These are phyloP conservation scores for Thalassiosira hispida DNA, from an alignment of 352 stramenopile species.

Conservation along the genomic window DNA sequence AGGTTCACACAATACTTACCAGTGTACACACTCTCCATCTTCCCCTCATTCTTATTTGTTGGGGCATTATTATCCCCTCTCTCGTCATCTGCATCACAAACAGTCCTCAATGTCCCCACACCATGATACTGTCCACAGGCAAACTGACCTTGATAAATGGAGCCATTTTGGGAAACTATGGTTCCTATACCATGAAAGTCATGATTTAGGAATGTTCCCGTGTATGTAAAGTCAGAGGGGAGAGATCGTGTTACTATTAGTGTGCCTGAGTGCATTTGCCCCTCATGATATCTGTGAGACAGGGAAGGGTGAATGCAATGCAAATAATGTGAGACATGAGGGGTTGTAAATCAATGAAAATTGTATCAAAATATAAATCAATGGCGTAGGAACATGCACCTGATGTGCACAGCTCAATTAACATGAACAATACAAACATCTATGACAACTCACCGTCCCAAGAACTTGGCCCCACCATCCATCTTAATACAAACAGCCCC, in stretches of 20 bases:
- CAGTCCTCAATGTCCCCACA: slow-evolving; percentile 23
- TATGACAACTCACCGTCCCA: slow-evolving; percentile 35
- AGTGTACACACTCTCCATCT: slow-evolving; percentile 39
- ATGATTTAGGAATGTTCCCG: slow-evolving; percentile 35
- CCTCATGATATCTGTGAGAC: slow-evolving; percentile 28
- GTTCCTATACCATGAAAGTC: slow-evolving; percentile 47
- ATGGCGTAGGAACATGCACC: no score
- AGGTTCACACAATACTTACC: slow-evolving; percentile 14
- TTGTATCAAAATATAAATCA: no score
- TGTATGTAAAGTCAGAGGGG: slow-evolving; percentile 41
- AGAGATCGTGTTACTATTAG: slow-evolving; percentile 18
- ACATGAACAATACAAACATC: background rate
- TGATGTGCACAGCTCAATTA: background rate
- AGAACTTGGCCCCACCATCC: slow-evolving; percentile 44
- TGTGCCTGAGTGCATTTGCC: slow-evolving; percentile 42
- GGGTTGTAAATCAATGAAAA: no score
- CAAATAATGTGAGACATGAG: background rate
- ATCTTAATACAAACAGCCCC: slow-evolving; percentile 44
- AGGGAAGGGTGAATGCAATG: background rate
- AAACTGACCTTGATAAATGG: slow-evolving; percentile 53
- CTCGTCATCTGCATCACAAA: slow-evolving; percentile 1
- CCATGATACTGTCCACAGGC: slow-evolving; percentile 37
- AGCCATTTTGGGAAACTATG: slow-evolving; percentile 39
- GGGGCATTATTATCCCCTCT: background rate
- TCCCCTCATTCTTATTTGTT: background rate